These are phyloP conservation scores for Agrostemma githago DNA, from an alignment of 148 eudicot species.

Conservation along the genomic window DNA sequence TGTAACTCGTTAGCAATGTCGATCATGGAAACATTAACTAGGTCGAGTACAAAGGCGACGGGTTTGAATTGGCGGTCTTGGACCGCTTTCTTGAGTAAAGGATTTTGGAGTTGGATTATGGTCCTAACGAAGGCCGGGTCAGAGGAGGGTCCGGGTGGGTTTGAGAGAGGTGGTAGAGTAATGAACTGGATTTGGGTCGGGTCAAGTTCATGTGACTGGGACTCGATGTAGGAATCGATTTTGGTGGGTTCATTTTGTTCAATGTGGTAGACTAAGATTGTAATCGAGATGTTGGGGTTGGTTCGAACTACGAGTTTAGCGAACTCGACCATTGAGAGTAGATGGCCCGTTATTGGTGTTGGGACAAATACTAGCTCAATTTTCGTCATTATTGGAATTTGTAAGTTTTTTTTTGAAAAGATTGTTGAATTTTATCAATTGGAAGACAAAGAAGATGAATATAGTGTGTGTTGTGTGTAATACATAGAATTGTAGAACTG, in stretches of 20 bases:
- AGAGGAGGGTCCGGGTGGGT: slow-evolving; percentile 7
- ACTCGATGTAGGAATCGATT: slow-evolving; percentile 20
- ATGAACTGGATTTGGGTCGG: slow-evolving; percentile 6
- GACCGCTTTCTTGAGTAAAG: slow-evolving; percentile 24
- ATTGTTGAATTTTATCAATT: neutral
- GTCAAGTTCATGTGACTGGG: slow-evolving; percentile 19
- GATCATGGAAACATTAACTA: slow-evolving; percentile 24
- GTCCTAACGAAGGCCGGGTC: neutral
- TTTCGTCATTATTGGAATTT: neutral
- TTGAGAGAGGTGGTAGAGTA: slow-evolving; percentile 19
- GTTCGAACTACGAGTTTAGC: slow-evolving; percentile 37
- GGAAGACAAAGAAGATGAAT: too few species aligned
- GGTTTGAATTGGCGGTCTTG: slow-evolving; percentile 13
- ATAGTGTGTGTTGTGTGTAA: too few species aligned
- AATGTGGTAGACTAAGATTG: slow-evolving; percentile 34
- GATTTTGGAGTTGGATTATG: slow-evolving; percentile 13
- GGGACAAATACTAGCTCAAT: slow-evolving; percentile 50
- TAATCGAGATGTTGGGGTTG: slow-evolving; percentile 26
- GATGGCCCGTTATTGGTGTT: slow-evolving; percentile 47
- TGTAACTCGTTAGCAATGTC: slow-evolving; percentile 28
- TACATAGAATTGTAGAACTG: too few species aligned
- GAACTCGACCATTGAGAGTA: slow-evolving; percentile 34
- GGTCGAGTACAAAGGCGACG: slow-evolving; percentile 31
- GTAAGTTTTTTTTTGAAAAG: neutral
- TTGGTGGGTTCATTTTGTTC: slow-evolving; percentile 9